Evolutionary conservation across 768 basidiomycete species (phyloP).

Genomic region (Daedaleopsis sinensis): DNA sequence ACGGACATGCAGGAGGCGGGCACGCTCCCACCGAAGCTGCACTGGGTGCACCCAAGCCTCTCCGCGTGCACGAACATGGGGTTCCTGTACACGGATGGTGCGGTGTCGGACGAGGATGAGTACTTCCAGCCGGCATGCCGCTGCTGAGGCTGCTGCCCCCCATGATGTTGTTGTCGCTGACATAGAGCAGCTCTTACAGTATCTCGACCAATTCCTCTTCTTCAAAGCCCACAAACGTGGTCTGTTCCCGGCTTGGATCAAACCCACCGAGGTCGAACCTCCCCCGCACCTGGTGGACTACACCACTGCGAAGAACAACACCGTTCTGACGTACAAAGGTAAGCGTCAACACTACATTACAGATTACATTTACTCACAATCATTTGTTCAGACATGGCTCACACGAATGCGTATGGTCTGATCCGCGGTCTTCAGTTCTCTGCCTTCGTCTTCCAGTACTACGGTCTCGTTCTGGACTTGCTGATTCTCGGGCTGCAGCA

Average conservation of each 20-base stretch:
- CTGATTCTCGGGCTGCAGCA: slow-evolving; percentile 96
- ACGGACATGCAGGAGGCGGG: too few relatives aligned
- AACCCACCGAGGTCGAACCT: slow-evolving; percentile 96
- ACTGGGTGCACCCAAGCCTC: too few relatives aligned
- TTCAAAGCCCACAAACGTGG: slow-evolving; percentile 99
- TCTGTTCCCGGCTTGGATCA: slow-evolving; percentile 98
- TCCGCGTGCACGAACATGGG: too few relatives aligned
- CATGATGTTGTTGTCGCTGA: too few relatives aligned
- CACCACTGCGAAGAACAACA: slow-evolving; percentile 99
- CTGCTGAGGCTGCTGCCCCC: too few relatives aligned
- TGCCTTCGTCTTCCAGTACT: slow-evolving; percentile 98
- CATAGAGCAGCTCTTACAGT: slow-evolving; percentile 49
- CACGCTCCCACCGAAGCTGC: too few relatives aligned
- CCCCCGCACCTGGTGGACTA: slow-evolving; percentile 97
- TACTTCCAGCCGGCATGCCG: too few relatives aligned
- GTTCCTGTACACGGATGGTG: too few relatives aligned
- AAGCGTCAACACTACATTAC: slow-evolving; percentile 3
- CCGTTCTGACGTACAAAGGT: slow-evolving; percentile 89
- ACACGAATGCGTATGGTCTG: slow-evolving; percentile 95
- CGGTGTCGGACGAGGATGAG: too few relatives aligned
- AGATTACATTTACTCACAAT: not conserved
- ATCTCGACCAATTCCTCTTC: slow-evolving; percentile 97
- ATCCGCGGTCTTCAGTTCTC: slow-evolving; percentile 99
- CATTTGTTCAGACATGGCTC: slow-evolving; percentile 75
- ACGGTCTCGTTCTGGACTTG: slow-evolving; percentile 93